Evolutionary conservation across 2,329 filamentous ascomycete genomes (phyloP), one percentile per base, ranked within the genome.

Genomic region (Pyrenophora graminea): DNA sequence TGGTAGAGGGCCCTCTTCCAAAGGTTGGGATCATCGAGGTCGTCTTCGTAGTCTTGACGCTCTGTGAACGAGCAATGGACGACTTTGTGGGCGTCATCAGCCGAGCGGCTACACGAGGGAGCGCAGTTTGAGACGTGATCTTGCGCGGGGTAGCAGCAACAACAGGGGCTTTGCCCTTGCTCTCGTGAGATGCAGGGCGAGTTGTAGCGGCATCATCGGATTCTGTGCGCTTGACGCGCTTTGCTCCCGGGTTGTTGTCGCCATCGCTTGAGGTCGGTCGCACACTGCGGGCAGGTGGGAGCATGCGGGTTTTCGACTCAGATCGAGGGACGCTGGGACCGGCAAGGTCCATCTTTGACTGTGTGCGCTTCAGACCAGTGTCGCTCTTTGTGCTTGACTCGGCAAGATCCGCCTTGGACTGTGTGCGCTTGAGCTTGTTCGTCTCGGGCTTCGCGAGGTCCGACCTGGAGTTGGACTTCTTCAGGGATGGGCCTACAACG

Each of bases 1-100:
- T 85, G 19, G 80, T 80, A 7, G 83, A 76, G 3, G 80, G 75
- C n/a, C 80, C 80, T 17, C 72, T 73, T 15, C 72, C 63, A 18
- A 82, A 74, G 8, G 84, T 83, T 40, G 79, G 82, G 25, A 81
- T 77, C 67, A 84, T 79, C 15, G 77, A 79, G 18, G 76, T 76
- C 45, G 71, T 70, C 63, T 77, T 78, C 19, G 64, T 54, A 7
- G 69, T 65, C 61, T 80, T 82, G 38, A 82, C 75, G 59, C 79
- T 85, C 47, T 80, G 74, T 39, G 81, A 75, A 37, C 87, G 85
- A 30, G 85, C 83, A 44, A 89, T 72, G 1, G 89, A 90, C 6
- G 90, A 79, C 70, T 90, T 91, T 7, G 89, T 94, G 0, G 91
- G 91, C 5, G 90, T 95, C 72, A 86, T 83, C 25, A 93, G 77